Base-by-base conservation (phyloP, 805 yeast genomes). In the Candida tibetensis region DNA sequence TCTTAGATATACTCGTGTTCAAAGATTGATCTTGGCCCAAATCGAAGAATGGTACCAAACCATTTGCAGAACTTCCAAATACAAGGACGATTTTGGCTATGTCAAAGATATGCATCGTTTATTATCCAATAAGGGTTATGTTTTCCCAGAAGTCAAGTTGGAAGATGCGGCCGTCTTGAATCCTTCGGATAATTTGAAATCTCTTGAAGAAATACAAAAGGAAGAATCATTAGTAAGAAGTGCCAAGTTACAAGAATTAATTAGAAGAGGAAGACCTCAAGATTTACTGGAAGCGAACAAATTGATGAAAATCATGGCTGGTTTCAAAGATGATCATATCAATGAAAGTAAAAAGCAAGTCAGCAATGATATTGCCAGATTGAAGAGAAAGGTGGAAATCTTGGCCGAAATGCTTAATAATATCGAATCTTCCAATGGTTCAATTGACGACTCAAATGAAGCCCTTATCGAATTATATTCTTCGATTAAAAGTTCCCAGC, bases 11-110 rank as follows among this genome's bases (percentile, higher is more conserved):
- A 72, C 91, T 14, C 75, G 89, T 46, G 82, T 87, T 17, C 98
- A 93, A 59, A 72, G 88, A 57, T 72, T 89, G 51, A 80, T 91
- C 46, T 72, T 93, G 54, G 90, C 93, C 42, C 87, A 90, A 40
- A 84, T 93, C 53, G 96, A 91, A 62, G 98, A 93, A 62, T 93
- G 99, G 99, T 81, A 86, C 58, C 95, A 87, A 60, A 91, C 98
- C 1, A 80, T 93, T 39, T 91, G 97, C 63, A 81, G 82, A 53
- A 88, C 93, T 37, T 81, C 95, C 18, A 76, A 87, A 55, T 86
- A 93, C 62, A 87, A 86, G 58, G 95, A 89, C 30, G 99, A 93
- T 59, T 71, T 93, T 52, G 93, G 90, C 2, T 87, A 84, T 59
- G 85, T 93, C 49, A 79, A 93, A 49, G 99, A 93, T 57, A 93